Evolutionary conservation across 1,284 basidiomycete species (phyloP), one percentile per base, ranked within the genome.

Genomic region (Cutaneotrichosporon arboriforme): DNA sequence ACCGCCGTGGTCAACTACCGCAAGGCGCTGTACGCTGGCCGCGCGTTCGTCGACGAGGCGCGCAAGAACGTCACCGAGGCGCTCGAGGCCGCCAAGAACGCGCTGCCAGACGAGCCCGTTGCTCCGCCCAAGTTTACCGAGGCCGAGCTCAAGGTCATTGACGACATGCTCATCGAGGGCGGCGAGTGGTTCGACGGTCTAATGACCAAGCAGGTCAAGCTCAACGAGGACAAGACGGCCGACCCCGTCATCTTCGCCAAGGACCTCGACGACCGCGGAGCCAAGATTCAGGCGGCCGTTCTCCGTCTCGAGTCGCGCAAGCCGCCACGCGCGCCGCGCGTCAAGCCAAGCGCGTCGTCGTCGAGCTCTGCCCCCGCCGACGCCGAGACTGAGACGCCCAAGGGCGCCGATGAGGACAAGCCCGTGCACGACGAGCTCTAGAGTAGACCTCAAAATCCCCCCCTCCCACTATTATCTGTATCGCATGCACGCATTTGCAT

Each of bases 231-330:
- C 65, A 83, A 88, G 70, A 70, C 67, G 4, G 57, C 60, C 18
- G 84, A 94, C 67, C 89, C 90, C 0, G 85, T 86, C 18, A 81
- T 96, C 42, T 81, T 85, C 68, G 85, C 84, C 48, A 81, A 77
- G 62, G 90, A 94, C 73, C 84, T 96, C 81, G 85, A 85, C 73
- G 83, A 84, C 54, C 79, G 84, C 49, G 87, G 87, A 41, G 87
- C 85, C 78, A 81, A 81, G 42, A 76, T 97, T 34, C 88, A 92
- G 77, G 80, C 77, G 48, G 83, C 84, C 54, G 76, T 92, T 72
- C 51, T 51, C 22, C 41, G 51, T 4, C 51, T 59, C 36, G 47
- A 46, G 33, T 31, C 21, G 17, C 40, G 48, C 43, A 54, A 45
- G 52, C 18, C 45, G 9, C 57, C 57, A n/a, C 50, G 53, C 31